Evolutionary conservation across 75 land plant genomes (phyloP), one percentile per base, ranked within the genome.

Genomic region (Picea glauca): DNA sequence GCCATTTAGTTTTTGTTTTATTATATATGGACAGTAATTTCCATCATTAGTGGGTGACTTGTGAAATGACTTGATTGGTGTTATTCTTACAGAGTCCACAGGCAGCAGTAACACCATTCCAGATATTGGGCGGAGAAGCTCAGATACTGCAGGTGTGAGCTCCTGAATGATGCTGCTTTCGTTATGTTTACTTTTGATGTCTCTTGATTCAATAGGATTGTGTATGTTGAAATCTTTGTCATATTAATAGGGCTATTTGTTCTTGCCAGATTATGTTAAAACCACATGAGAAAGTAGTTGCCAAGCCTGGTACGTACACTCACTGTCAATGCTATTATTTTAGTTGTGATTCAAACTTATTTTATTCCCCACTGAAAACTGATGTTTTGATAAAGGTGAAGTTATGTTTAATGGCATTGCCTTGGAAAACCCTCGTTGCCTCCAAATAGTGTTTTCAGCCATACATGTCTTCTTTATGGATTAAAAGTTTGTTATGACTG

Each of bases 111-210:
- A 86, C 81, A 57, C 87, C 98, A 58, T 94, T 94, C 75, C 98
- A 94, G 78, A 94, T 94, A 58, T 81, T 94, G 78, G 98, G 98
- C 75, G 93, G 92, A 67, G 98, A 94, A 80, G 91, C 95, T 76
- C 98, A 94, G 80, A 87, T 94, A 30, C 87, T 94, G 73, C 98
- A 94, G 98, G 98, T 94, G 67, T 54, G 15, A 58, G 26, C 35
- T 76, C 54, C 14, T 5, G 33, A 38, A 35, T 56, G 21, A 9
- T 56, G 12, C 62, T 75, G 12, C 17, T 31, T 76, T 43, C n/a
- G 54, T n/a, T 72, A 23, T 67, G 5, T 56, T 20, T 7, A 18
- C 31, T 35, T 40, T 66, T 40, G 7, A 23, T 58, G 40, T 32
- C 20, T 54, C 65, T 33, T 73, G 12, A 58, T 23, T 63, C 2